Percentiles rank a stretch among this genome's conserved stretches.
Evolutionary conservation across 306 rosid genomes (phyloP).

Genomic region (Purshia tridentata): DNA sequence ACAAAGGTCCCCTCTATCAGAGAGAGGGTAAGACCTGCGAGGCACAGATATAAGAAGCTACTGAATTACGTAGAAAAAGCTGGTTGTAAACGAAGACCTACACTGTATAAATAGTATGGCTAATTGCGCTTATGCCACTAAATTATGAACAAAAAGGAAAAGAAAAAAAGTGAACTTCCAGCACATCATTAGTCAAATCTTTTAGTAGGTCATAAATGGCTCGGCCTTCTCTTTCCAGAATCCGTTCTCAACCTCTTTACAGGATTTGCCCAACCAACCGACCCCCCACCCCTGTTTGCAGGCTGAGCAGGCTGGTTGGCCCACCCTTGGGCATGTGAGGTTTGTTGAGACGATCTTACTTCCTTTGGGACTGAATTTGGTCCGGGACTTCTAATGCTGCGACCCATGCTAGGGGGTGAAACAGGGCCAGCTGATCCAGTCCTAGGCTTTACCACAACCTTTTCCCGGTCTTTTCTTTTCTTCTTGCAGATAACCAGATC

Average conservation of each 20-base stretch:
- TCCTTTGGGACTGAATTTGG: conserved; percentile 54
- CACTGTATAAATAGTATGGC: conserved; percentile 50
- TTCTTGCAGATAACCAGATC: conserved; percentile 93
- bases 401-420: conserved; percentile 66
- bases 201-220: conserved; percentile 55
- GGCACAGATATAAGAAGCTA: conserved; percentile 36
- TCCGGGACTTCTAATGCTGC: conserved; percentile 59
- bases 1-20: conserved; percentile 40
- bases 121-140: conserved; percentile 43
- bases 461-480: conserved; percentile 88
- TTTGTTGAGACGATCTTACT: conserved; percentile 53
- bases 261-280: conserved; percentile 86
- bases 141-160: conserved; percentile 27
- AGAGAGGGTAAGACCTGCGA: conserved; percentile 33
- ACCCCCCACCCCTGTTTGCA: conserved; percentile 53
- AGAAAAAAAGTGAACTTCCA: conserved; percentile 16
- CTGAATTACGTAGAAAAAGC: conserved; percentile 36
- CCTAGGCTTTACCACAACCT: conserved; percentile 56
- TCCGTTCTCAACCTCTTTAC: conserved; percentile 85
- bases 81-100: conserved; percentile 36
- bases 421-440: conserved; percentile 62
- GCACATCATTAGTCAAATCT: conserved; percentile 30
- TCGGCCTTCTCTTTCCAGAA: conserved; percentile 93
- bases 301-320: conserved; percentile 52
- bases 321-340: conserved; percentile 59